Evolutionary conservation across 2,329 filamentous ascomycete genomes (phyloP), one percentile per base, ranked within the genome.

Genomic region (Hortaea sp.): DNA sequence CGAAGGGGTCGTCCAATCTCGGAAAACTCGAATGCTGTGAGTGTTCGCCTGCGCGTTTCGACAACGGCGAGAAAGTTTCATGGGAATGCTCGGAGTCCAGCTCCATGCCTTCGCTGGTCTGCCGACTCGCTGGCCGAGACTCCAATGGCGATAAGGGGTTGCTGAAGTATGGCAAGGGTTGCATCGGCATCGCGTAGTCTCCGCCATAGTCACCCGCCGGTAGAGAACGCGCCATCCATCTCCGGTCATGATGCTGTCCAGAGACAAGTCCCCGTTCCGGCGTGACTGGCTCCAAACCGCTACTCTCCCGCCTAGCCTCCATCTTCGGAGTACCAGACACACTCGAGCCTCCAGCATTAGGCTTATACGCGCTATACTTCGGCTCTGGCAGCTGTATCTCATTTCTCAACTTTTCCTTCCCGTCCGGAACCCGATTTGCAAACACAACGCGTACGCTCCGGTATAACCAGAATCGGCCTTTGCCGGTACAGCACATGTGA

Each of bases 391-490:
- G 76, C 34, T 92, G 88, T 5, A 90, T 83, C 63, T 98, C 92
- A 59, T 94, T 95, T 30, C 83, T 77, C 35, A 98, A 74, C 60
- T 84, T 90, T 66, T 97, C 90, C 62, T 95, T 95, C 37, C 88
- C 90, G 57, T 97, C 92, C 0, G 92, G 90, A 0, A 95, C 90
- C 28, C 92, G 81, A 62, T 97, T 97, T 45, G 92, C 92, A 63
- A 98, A 98, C 3, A 98, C 90, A 32, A 97, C 87, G 10, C 92
- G 82, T 48, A 97, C 85, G 57, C 80, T 88, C 58, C 92, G 94
- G 70, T 97, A 92, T 5, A 98, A 72, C 58, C 88, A 97, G 63
- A 82, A 94, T 9, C 89, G 81, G 5, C 86, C 88, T 52, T 82
- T 85, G 0, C 82, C 79, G 1, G 88, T 84, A 58, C 84, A 90